Base-by-base conservation (phyloP, 352 stramenopile species). In the Globisporangium middletonii region DNA sequence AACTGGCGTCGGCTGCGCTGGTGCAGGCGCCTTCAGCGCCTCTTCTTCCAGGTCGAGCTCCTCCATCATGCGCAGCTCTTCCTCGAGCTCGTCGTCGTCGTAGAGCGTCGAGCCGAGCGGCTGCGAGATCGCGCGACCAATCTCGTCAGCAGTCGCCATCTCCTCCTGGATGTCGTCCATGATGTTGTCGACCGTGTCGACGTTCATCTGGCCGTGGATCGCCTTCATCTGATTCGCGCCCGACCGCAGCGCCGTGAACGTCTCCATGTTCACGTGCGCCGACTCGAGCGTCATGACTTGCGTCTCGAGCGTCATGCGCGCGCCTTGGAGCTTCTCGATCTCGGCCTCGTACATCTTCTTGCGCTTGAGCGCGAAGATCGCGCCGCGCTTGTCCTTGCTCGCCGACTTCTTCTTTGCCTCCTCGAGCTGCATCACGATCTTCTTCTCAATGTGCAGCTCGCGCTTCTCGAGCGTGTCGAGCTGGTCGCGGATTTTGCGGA, bases 311-410 rank as follows among this genome's bases (percentile, higher is more conserved):
- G 94, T 99, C 88, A 99, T 98, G 63, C 97, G 94, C 23, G 97
- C 85, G 50, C 90, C 89, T 68, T 98, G 84, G 59, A 99, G 97
- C 80, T 99, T 99, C 66, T 98, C 94, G 46, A 98, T 88, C 71
- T 99, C 96, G 44, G 88, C 83, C 68, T 99, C 96, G 68, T 98
- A 98, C 75, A 99, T 95, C 64, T 99, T 99, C 85, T 99, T 99
- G 63, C 94, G 88, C 77, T 99, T 99, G 44, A 99, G 86, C 50
- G 92, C 92, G 71, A 98, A 99, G 45, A 99, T 87, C 30, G 97
- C 97, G 55, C 96, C 96, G 68, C 95, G 95, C 62, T 99, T 99
- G 80, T 99, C 96, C 62, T 98, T 98, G 44, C 83, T 86, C 13
- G 83, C 86, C 73, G 96, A 98, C 72, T 99, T 99, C 43, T 84